Evolutionary conservation across 2,329 filamentous ascomycete genomes (phyloP).

Genomic region (Xylaria sp.): DNA sequence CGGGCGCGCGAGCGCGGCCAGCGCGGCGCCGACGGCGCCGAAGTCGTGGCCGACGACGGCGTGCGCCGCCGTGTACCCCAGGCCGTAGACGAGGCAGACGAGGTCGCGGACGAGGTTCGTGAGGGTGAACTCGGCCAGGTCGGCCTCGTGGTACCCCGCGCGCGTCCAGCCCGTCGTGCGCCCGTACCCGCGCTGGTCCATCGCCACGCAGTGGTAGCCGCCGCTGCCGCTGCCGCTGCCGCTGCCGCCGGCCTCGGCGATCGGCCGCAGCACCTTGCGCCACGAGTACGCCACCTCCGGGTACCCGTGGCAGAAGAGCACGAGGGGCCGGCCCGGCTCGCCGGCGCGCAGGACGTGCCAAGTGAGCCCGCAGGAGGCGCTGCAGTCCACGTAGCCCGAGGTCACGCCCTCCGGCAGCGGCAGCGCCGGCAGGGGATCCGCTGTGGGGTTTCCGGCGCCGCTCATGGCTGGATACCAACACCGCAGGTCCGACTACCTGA

Average conservation of each 20-base stretch:
- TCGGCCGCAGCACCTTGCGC: conserved; percentile 61
- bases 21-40: conserved; percentile 62
- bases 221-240: too few relatives aligned
- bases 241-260: conserved; percentile 52
- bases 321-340: conserved; percentile 49
- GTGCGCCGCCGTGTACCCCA: conserved; percentile 60
- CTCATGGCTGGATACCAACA: too few relatives aligned
- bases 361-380: conserved; percentile 54
- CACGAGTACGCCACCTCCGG: conserved; percentile 72
- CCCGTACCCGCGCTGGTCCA: conserved; percentile 70
- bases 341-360: conserved; percentile 65
- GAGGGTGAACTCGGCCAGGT: conserved; percentile 59
- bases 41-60: conserved; percentile 70
- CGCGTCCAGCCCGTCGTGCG: conserved; percentile 61
- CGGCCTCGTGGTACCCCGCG: conserved; percentile 51
- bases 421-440: conserved; percentile 21
- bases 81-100: conserved; percentile 60
- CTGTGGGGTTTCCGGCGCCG: background rate
- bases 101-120: conserved; percentile 64
- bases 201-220: conserved; percentile 66
- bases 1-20: conserved; percentile 63
- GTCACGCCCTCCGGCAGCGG: conserved; percentile 55
- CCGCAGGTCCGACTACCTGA: too few relatives aligned
- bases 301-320: conserved; percentile 67
- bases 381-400: conserved; percentile 58